Percentiles rank a stretch among this genome's conserved stretches.
These are phyloP conservation scores for Ustilago sp. DNA, from an alignment of 1,284 basidiomycete genomes.

Conservation along the genomic window DNA sequence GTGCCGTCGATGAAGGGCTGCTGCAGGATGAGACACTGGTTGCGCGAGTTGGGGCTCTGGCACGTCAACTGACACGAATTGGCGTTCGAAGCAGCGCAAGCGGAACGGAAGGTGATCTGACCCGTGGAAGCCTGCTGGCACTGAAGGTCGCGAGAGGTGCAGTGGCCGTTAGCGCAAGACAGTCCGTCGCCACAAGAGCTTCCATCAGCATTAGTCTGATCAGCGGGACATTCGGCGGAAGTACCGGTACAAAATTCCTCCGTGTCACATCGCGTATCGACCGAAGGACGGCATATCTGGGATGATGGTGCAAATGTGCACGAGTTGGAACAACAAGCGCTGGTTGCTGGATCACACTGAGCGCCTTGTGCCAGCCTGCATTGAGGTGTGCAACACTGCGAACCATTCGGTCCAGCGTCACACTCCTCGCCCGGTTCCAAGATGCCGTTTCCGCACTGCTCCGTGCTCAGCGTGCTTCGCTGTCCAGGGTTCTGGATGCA, in stretches of 20 bases:
- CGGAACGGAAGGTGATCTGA: constrained; percentile 75
- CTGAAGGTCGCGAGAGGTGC: constrained; percentile 83
- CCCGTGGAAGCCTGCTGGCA: constrained; percentile 78
- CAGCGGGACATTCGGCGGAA: constrained; percentile 79
- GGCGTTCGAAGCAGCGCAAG: constrained; percentile 75
- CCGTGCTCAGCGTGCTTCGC: constrained; percentile 54
- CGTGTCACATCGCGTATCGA: constrained; percentile 79
- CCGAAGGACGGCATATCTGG: constrained; percentile 78
- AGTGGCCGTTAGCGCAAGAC: constrained; percentile 82
- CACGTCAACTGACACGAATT: constrained; percentile 83
- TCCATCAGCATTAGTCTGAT: constrained; percentile 79
- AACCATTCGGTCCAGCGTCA: constrained; percentile 81
- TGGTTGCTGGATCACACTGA: constrained; percentile 83
- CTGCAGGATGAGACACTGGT: constrained; percentile 79
- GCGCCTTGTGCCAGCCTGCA: constrained; percentile 82
- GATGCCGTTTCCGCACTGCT: constrained; percentile 71
- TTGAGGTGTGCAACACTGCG: constrained; percentile 79
- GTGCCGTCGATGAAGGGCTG: constrained; percentile 85
- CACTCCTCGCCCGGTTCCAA: constrained; percentile 81
- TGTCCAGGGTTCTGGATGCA: constrained; percentile 60
- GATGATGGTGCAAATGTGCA: constrained; percentile 78
- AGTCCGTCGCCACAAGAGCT: constrained; percentile 72
- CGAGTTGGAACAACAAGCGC: constrained; percentile 79
- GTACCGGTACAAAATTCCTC: constrained; percentile 84
- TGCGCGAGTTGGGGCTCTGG: constrained; percentile 76